Evolutionary conservation across 2,329 filamentous ascomycete genomes (phyloP).

Genomic region (Cercospora citrullina): DNA sequence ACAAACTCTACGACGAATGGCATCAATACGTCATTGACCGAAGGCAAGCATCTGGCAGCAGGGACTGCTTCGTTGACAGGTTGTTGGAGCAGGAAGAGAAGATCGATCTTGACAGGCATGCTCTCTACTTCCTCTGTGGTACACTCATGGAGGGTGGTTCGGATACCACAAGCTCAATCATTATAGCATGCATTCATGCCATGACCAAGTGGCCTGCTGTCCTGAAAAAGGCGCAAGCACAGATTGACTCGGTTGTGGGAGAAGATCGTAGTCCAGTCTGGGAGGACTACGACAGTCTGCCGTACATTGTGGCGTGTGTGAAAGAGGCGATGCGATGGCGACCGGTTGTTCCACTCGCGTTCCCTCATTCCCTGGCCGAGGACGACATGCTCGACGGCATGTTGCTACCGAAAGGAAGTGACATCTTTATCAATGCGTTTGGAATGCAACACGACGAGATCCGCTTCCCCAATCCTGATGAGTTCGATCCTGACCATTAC

Average conservation of each 20-base stretch:
- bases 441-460: too few species aligned
- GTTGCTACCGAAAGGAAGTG: too few species aligned
- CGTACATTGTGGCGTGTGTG: conserved; percentile 32
- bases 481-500: conserved; percentile 43
- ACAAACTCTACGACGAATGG: conserved; percentile 44
- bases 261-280: conserved; percentile 28
- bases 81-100: conserved; percentile 41
- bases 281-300: conserved; percentile 29
- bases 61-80: conserved; percentile 44
- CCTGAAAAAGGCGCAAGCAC: conserved; percentile 24
- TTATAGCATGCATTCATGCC: conserved; percentile 42
- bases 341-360: conserved; percentile 20
- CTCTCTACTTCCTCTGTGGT: conserved; percentile 44
- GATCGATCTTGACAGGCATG: conserved; percentile 30
- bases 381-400: too few species aligned
- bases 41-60: conserved; percentile 27
- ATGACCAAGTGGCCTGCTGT: conserved; percentile 23
- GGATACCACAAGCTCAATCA: conserved; percentile 37
- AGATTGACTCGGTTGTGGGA: conserved; percentile 32
- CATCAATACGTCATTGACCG: conserved; percentile 40
- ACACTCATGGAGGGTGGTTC: conserved; percentile 36
- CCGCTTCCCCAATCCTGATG: conserved; percentile 30
- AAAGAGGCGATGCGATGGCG: conserved; percentile 37
- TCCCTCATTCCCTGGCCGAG: conserved; percentile 37
- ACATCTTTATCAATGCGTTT: too few species aligned